Conservation (phyloP, 2,329 filamentous ascomycete genomes). For the Curvularia spicifera region DNA sequence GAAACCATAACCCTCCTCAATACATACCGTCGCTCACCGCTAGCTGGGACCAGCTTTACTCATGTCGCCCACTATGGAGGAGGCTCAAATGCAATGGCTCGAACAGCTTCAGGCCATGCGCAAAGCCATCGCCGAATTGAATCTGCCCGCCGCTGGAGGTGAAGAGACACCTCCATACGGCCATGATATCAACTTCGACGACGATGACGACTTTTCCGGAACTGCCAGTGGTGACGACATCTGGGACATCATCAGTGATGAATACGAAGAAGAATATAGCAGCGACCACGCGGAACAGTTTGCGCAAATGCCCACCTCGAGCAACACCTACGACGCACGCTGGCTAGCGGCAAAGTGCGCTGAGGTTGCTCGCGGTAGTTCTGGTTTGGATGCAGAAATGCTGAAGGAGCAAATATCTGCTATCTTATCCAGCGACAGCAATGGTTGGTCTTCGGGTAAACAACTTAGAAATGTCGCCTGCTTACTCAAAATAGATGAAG, state of each 20-base stretch:
- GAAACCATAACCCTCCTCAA: background rate
- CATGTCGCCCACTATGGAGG: constrained; percentile 51
- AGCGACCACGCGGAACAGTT: constrained; percentile 68
- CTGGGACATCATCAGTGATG: constrained; percentile 88
- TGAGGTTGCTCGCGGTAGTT: constrained; percentile 67
- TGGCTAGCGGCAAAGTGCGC: constrained; percentile 78
- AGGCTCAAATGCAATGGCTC: constrained; percentile 74
- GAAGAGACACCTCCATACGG: constrained; percentile 59
- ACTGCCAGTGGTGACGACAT: constrained; percentile 77
- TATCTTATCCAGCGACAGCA: constrained; percentile 70
- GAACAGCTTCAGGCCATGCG: constrained; percentile 86
- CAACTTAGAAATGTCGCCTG: background rate
- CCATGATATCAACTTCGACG: constrained; percentile 67
- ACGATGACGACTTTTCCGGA: constrained; percentile 67
- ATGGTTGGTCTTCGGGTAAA: constrained; percentile 32
- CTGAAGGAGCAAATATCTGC: constrained; percentile 79
- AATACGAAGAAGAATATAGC: constrained; percentile 68
- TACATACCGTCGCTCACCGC: background rate
- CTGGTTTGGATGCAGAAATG: constrained; percentile 71
- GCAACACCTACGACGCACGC: constrained; percentile 59
- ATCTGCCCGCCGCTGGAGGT: constrained; percentile 58
- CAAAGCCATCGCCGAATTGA: constrained; percentile 77
- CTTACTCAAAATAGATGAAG: constrained; percentile 65
- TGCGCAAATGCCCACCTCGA: constrained; percentile 40
- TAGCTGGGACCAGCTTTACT: background rate